Conservation (phyloP, 106 monocot genomes). For the Iris macrosiphon region DNA sequence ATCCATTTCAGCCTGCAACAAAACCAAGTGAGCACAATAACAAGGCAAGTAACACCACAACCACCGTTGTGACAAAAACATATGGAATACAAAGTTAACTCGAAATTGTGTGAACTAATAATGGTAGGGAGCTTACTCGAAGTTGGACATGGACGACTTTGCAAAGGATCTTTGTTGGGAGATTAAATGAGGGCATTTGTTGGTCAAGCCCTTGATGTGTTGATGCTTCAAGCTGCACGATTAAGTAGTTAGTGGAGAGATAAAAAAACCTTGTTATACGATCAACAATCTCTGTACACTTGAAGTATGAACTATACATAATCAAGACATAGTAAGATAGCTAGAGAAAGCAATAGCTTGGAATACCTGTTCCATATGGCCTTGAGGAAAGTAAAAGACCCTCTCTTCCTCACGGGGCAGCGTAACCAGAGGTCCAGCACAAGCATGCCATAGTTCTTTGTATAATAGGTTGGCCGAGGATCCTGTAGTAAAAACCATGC, state of each 20-base stretch:
- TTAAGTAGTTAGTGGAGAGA: neutral
- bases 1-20: conserved; percentile 74
- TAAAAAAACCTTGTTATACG: neutral
- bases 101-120: neutral
- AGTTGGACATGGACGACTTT: conserved; percentile 49
- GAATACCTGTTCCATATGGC: conserved; percentile 82
- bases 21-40: neutral
- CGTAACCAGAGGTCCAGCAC: conserved; percentile 67
- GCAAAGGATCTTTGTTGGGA: conserved; percentile 68
- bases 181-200: conserved; percentile 64
- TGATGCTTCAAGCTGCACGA: conserved; percentile 81
- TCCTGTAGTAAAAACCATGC: no score
- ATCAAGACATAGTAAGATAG: neutral
- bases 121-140: conserved; percentile 22
- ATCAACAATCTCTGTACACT: neutral
- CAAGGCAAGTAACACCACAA: neutral
- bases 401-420: conserved; percentile 47
- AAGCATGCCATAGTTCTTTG: conserved; percentile 72
- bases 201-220: conserved; percentile 78
- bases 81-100: neutral
- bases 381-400: conserved; percentile 83
- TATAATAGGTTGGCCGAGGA: conserved; percentile 27
- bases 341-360: neutral
- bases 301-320: neutral
- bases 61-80: neutral